Percentiles rank a stretch among this genome's conserved stretches.
These are phyloP conservation scores for Diaporthe sp. DNA, from an alignment of 2,329 filamentous ascomycete genomes.

Conservation along the genomic window DNA sequence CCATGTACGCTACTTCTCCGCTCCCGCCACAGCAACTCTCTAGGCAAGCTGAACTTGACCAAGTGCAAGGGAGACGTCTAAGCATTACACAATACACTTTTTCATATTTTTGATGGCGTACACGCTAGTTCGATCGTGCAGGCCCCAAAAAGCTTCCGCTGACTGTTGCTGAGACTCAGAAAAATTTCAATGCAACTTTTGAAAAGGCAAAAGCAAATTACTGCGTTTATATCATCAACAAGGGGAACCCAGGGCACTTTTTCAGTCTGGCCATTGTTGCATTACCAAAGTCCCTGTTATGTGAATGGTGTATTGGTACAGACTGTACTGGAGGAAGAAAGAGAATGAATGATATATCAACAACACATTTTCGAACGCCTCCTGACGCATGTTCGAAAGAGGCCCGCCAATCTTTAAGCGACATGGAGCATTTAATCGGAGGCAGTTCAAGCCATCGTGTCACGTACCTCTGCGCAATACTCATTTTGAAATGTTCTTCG, in stretches of 20 bases:
- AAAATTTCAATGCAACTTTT: too few species aligned
- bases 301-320: neutral
- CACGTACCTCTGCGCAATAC: neutral
- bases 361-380: neutral
- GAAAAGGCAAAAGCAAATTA: neutral
- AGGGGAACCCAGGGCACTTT: too few species aligned
- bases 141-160: neutral
- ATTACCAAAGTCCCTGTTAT: neutral
- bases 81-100: neutral
- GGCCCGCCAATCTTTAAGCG: neutral
- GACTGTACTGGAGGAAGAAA: neutral
- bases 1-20: neutral
- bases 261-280: neutral
- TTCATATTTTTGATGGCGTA: neutral
- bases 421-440: neutral
- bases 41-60: neutral
- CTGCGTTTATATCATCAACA: too few species aligned
- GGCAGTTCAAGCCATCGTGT: neutral
- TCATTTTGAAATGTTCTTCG: neutral
- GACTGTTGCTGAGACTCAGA: neutral
- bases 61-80: neutral
- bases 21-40: neutral
- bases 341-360: neutral
- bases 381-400: neutral
- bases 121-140: neutral